Percentiles rank a stretch among this genome's conserved stretches.
Conservation (phyloP, 2,329 filamentous ascomycete genomes). For the Mollisia scopiformis region DNA sequence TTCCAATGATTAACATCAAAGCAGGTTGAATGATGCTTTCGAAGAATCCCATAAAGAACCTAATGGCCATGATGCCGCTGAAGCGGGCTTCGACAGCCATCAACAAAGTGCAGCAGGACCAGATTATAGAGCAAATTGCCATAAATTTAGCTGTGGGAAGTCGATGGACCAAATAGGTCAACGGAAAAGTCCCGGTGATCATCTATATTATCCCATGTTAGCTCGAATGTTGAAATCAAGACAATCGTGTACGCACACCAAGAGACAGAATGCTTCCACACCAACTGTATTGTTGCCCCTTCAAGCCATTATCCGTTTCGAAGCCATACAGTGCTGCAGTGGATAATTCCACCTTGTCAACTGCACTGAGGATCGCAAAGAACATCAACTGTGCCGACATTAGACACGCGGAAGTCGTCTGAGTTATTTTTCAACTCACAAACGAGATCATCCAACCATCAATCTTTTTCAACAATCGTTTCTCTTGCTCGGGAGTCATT, state of each 20-base stretch:
- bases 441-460: background rate
- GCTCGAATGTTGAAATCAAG: constrained; percentile 2
- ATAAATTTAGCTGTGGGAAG: background rate
- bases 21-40: background rate
- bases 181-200: background rate
- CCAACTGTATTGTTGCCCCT: constrained; percentile 54
- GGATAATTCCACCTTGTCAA: constrained; percentile 47
- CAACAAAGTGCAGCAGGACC: background rate
- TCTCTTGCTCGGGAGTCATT: constrained; percentile 1
- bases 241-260: constrained; percentile 46
- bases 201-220: background rate
- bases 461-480: background rate
- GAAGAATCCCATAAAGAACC: background rate
- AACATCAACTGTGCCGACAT: constrained; percentile 26
- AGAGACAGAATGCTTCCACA: constrained; percentile 56
- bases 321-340: constrained; percentile 62
- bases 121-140: background rate
- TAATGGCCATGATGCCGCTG: background rate
- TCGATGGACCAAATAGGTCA: constrained; percentile 28
- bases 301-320: constrained; percentile 52
- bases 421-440: background rate
- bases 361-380: constrained; percentile 36
- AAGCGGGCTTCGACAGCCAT: background rate
- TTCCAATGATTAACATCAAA: background rate
- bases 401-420: no score